Evolutionary conservation across 2,329 filamentous ascomycete genomes (phyloP), one percentile per base, ranked within the genome.

Genomic region (Botrytis aclada): DNA sequence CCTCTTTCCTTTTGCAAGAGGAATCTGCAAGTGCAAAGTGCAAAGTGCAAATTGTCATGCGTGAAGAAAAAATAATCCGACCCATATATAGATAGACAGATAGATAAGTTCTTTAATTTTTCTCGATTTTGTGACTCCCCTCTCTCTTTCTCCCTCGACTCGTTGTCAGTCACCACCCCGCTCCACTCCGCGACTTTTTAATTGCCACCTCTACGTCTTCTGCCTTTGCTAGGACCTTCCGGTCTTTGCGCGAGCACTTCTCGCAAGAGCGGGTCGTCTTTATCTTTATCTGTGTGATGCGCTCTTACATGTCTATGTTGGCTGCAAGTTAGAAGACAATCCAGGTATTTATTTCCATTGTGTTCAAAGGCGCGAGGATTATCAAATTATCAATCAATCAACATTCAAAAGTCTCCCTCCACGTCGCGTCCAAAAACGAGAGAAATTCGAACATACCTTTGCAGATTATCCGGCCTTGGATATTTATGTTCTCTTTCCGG

Each of bases 401-500:
- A 56, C 14, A 56, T 56, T 29, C 51, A 9, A 56, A 29, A 29
- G 51, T 29, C n/a, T 9, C n/a, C 51, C 6, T 4, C 51, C n/a
- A 18, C 51, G 3, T n/a, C 14, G 14, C 1, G 0, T 14, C 4
- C 1, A 22, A 25, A 7, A 22, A 10, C 18, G 18, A 47, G 39
- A 29, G 47, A 34, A 32, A 43, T 32, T 32, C 72, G 0, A 56
- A 76, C 87, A 76, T 86, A 97, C 93, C 95, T 90, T 84, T 98
- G 95, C 72, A 99, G 84, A 85, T 98, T 98, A 82, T 99, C 96
- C 47, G 96, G 96, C 77, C 96, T 87, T 8, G 96, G 96, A 81
- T 98, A 98, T 80, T 92, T 95, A 82, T 98, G 95, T 81, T 98
- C 94, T 77, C 94, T 88, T 79, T 97, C 94, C 1, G 94, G 93